Evolutionary conservation across 768 basidiomycete genomes (phyloP).

Genomic region (Lactarius hengduanensis): DNA sequence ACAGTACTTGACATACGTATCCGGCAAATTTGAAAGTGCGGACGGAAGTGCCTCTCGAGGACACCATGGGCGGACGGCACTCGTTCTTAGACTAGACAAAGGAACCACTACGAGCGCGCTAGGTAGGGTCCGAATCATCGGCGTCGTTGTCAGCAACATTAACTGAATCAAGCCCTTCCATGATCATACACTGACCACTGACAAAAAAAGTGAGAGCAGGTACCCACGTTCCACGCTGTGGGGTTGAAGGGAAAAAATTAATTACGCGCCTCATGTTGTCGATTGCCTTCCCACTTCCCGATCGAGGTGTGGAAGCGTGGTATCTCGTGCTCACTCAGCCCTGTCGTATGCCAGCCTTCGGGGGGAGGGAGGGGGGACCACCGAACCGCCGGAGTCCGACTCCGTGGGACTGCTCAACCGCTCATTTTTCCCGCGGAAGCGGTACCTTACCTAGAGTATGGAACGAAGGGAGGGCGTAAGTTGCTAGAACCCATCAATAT

Average conservation of each 20-base stretch:
- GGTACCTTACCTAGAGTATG: not conserved
- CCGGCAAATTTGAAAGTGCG: not conserved
- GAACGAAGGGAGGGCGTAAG: slow-evolving; percentile 7
- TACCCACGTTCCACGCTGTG: not conserved
- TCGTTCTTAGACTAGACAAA: slow-evolving; percentile 8
- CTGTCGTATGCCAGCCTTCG: not conserved
- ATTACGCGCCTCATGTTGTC: not conserved
- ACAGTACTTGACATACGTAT: not conserved
- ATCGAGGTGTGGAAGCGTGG: not conserved
- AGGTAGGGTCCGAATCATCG: slow-evolving; percentile 10
- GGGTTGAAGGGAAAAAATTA: not conserved
- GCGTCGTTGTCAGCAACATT: slow-evolving; percentile 15
- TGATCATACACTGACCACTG: not conserved
- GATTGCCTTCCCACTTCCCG: not conserved
- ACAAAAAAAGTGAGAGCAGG: not conserved
- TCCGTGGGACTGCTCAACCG: not conserved
- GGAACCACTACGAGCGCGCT: slow-evolving; percentile 10
- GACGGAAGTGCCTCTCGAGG: not conserved
- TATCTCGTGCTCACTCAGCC: not conserved
- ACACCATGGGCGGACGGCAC: not conserved
- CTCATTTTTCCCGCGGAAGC: not conserved
- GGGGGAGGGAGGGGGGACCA: not conserved
- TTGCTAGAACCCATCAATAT: slow-evolving; percentile 16
- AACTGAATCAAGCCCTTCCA: not conserved
- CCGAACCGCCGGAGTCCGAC: not conserved